These are phyloP conservation scores for Botrytis tulipae DNA, from an alignment of 2,329 filamentous ascomycete species.

Conservation along the genomic window DNA sequence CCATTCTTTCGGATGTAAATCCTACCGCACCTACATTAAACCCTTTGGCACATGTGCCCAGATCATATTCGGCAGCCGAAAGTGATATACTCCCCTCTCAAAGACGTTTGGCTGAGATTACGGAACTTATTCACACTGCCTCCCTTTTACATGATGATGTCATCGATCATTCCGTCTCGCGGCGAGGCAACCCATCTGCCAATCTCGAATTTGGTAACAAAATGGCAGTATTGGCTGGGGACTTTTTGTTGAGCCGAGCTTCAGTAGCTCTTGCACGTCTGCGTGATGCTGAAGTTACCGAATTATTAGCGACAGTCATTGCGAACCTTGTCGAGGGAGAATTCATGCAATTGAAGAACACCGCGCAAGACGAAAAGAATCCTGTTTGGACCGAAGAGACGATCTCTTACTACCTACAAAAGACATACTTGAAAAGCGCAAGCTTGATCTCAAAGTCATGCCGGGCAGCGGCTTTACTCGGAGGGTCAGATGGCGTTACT, in stretches of 20 bases:
- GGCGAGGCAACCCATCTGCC: constrained; percentile 80
- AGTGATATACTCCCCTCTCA: constrained; percentile 87
- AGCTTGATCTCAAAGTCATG: constrained; percentile 96
- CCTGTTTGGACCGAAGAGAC: constrained; percentile 86
- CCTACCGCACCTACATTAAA: constrained; percentile 57
- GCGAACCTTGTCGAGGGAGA: constrained; percentile 97
- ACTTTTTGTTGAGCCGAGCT: constrained; percentile 88
- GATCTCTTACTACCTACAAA: constrained; percentile 90
- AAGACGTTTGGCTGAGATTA: constrained; percentile 89
- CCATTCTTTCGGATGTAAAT: constrained; percentile 77
- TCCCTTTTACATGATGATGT: constrained; percentile 98
- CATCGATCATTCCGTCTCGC: constrained; percentile 85
- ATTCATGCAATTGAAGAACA: constrained; percentile 99
- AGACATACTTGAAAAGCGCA: constrained; percentile 97
- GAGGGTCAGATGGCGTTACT: constrained; percentile 70
- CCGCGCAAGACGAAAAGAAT: constrained; percentile 78
- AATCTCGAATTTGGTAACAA: constrained; percentile 98
- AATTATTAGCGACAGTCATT: constrained; percentile 92
- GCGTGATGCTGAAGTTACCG: constrained; percentile 89
- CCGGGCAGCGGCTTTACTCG: constrained; percentile 82
- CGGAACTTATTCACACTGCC: constrained; percentile 94
- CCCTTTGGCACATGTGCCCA: constrained; percentile 47
- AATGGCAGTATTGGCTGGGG: constrained; percentile 97
- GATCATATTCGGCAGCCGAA: constrained; percentile 41
- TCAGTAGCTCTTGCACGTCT: constrained; percentile 90